Evolutionary conservation across 805 yeast genomes (phyloP).

Genomic region (Yamadazyma nakazawae): DNA sequence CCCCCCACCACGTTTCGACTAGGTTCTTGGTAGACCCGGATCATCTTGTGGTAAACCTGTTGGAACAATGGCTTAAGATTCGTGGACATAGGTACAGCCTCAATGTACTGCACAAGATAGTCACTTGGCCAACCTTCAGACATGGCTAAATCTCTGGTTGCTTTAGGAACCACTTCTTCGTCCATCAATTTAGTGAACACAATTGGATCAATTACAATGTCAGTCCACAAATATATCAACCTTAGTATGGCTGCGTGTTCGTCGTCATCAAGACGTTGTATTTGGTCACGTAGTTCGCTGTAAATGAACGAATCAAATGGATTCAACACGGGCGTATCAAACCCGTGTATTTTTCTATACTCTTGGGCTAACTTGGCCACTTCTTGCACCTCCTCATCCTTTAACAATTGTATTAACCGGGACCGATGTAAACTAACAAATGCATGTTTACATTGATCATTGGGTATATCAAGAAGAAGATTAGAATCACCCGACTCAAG

Average conservation of each 20-base stretch:
- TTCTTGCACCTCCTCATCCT: background rate
- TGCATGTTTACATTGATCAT: conserved; percentile 8
- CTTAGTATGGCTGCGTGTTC: conserved; percentile 6
- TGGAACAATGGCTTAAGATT: conserved; percentile 6
- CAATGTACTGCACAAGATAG: conserved; percentile 20
- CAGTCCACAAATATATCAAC: conserved; percentile 16
- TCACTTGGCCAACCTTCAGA: conserved; percentile 15
- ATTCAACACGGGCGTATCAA: conserved; percentile 5
- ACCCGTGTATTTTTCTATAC: conserved; percentile 4
- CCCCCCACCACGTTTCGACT: background rate
- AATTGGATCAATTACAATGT: background rate
- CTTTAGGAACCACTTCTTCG: conserved; percentile 20
- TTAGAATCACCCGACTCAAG: background rate
- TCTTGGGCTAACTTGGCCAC: background rate
- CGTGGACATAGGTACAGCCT: conserved; percentile 10
- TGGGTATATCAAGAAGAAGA: background rate
- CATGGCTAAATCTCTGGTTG: conserved; percentile 8
- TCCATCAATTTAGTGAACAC: conserved; percentile 9
- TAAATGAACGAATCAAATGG: conserved; percentile 22
- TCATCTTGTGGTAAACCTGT: conserved; percentile 9
- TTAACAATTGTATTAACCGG: conserved; percentile 1
- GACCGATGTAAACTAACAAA: conserved; percentile 6
- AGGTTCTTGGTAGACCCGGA: conserved; percentile 3
- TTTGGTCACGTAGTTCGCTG: background rate
- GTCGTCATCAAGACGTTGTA: conserved; percentile 4